Evolutionary conservation across 441 rosid genomes (phyloP).

Genomic region (Mallotus japonicus): DNA sequence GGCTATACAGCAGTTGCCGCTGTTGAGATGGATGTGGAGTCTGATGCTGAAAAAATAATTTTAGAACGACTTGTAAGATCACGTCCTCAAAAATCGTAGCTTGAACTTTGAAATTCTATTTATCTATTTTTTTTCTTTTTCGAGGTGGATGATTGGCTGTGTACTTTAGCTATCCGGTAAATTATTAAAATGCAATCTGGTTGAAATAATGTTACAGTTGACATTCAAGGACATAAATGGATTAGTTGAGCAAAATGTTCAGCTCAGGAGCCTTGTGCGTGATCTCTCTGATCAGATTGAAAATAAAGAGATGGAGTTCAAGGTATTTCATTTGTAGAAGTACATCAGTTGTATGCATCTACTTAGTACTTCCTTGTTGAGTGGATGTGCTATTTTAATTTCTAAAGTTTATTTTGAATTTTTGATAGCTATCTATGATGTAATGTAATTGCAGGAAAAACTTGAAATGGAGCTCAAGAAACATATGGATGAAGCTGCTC

Average conservation of each 20-base stretch:
- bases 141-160: neutral
- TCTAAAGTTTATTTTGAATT: neutral
- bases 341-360: neutral
- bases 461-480: conserved; percentile 68
- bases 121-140: neutral
- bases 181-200: conserved; percentile 23
- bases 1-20: conserved; percentile 35
- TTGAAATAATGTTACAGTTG: conserved; percentile 50
- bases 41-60: conserved; percentile 70
- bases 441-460: conserved; percentile 53
- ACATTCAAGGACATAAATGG: conserved; percentile 95
- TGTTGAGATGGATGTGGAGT: conserved; percentile 51
- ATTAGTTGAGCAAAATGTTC: conserved; percentile 95
- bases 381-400: neutral
- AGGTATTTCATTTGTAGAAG: conserved; percentile 44
- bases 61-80: conserved; percentile 72
- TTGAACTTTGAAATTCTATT: conserved; percentile 7
- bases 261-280: conserved; percentile 87
- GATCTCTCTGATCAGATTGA: conserved; percentile 81
- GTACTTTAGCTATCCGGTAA: neutral
- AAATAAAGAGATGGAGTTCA: conserved; percentile 66
- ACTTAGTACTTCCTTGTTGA: neutral
- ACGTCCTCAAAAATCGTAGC: conserved; percentile 3
- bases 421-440: neutral
- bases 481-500: conserved; percentile 77